Evolutionary conservation across 139 green algal species (phyloP).

Genomic region (Diplosphaera chodatii): DNA sequence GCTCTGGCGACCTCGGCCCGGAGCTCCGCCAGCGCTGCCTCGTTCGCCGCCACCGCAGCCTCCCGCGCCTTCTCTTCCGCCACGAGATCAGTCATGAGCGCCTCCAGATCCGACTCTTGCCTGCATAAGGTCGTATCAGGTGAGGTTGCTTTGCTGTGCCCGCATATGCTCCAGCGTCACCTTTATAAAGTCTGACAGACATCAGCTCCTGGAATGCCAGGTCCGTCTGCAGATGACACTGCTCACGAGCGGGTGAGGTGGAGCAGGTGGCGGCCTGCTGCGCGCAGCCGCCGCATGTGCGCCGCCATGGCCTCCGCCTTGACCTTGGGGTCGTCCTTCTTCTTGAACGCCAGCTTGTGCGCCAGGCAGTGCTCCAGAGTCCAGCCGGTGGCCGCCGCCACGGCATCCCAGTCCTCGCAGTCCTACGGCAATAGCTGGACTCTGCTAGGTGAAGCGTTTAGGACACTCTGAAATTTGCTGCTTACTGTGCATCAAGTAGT

Average conservation of each 20-base stretch:
- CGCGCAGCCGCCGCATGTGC: conserved; percentile 37
- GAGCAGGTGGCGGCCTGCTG: conserved; percentile 35
- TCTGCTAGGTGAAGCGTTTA: too few relatives aligned
- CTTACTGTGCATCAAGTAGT: too few relatives aligned
- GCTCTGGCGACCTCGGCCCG: background rate
- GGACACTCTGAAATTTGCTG: too few relatives aligned
- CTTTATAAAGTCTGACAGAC: too few relatives aligned
- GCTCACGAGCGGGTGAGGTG: conserved; percentile 3
- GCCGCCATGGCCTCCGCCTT: conserved; percentile 29
- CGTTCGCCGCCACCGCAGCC: background rate
- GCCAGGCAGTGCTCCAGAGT: conserved; percentile 25
- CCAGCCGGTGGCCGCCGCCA: conserved; percentile 24
- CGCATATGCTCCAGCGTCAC: too few relatives aligned
- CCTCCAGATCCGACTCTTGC: background rate
- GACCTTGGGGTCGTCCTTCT: conserved; percentile 29
- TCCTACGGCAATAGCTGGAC: too few relatives aligned
- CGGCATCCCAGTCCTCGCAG: conserved; percentile 21
- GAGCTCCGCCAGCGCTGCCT: background rate
- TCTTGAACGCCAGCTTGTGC: conserved; percentile 42
- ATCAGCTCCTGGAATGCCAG: too few relatives aligned
- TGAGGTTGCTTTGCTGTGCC: too few relatives aligned
- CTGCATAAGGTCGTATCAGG: too few relatives aligned
- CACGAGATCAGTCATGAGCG: background rate
- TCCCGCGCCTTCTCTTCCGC: background rate
- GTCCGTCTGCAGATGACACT: too few relatives aligned